Conservation (phyloP, 1,139 yeast species). For the Diutina mesorugosa region DNA sequence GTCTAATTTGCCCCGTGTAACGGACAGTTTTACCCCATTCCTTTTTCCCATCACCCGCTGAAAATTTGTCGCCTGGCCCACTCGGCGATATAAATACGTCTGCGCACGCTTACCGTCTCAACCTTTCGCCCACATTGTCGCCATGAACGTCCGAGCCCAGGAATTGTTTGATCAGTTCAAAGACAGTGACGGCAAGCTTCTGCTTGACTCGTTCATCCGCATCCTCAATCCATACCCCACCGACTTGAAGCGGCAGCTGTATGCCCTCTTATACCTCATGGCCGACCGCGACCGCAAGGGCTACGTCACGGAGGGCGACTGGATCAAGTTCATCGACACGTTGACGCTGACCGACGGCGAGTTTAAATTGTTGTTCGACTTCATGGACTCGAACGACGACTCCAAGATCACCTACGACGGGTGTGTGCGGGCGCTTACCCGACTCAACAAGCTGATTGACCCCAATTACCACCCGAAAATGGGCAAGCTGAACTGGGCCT, state of each 20-base stretch:
- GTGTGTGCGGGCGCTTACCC: slow-evolving; percentile 24
- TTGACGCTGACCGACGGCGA: slow-evolving; percentile 46
- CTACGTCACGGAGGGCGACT: slow-evolving; percentile 44
- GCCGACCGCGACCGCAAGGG: slow-evolving; percentile 57
- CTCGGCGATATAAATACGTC: background rate
- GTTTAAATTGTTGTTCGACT: slow-evolving; percentile 40
- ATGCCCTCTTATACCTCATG: slow-evolving; percentile 43
- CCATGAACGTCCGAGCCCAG: background rate
- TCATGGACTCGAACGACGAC: slow-evolving; percentile 16
- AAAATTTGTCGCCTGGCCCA: background rate
- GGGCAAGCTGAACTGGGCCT: slow-evolving; percentile 32
- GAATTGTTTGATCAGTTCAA: slow-evolving; percentile 6
- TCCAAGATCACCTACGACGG: slow-evolving; percentile 21
- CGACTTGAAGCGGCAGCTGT: slow-evolving; percentile 28
- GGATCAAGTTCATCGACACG: slow-evolving; percentile 43
- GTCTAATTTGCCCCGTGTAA: background rate
- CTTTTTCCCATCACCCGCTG: background rate
- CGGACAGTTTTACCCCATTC: background rate
- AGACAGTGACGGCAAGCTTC: slow-evolving; percentile 6
- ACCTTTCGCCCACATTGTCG: background rate
- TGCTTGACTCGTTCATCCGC: slow-evolving; percentile 26
- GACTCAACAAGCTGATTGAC: slow-evolving; percentile 29
- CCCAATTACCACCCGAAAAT: slow-evolving; percentile 29
- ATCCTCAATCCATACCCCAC: slow-evolving; percentile 30
- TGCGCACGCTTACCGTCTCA: background rate